Evolutionary conservation across 2,329 filamentous ascomycete genomes (phyloP), one percentile per base, ranked within the genome.

Genomic region (Botrytis elliptica): DNA sequence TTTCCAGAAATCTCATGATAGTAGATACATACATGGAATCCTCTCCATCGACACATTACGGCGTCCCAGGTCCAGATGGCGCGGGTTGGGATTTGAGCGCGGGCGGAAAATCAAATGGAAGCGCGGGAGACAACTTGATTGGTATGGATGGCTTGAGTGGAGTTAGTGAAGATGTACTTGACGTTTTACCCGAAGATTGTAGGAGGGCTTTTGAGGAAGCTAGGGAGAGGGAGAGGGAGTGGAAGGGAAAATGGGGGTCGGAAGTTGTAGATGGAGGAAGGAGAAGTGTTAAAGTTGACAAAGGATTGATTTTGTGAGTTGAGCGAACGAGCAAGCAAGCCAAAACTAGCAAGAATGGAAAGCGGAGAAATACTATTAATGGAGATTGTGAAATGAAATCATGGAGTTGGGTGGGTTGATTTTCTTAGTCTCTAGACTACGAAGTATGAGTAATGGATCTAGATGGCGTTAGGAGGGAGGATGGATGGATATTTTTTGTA

Each of bases 221-320:
- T 4, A 84, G 90, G 70, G 83, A 84, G 18, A 85, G 87, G 72
- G 93, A 97, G 82, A 82, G 83, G 75, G 83, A 87, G 71, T 98
- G 94, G 93, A 93, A 93, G 81, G 85, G 83, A 46, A 87, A 86
- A 76, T 97, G 94, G 93, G 88, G 88, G 25, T 86, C 88, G 8
- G 95, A 98, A 83, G 85, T 82, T 52, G 83, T 86, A 16, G 88
- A 89, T 74, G 85, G 83, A 74, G 84, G 85, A 57, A 84, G 89
- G 71, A 83, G 85, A 66, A 81, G 84, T 67, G 89, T 88, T 1
- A 81, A 86, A 59, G 90, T 91, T 75, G 89, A 91, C 82, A 91
- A 91, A 82, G 88, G 88, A 20, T 71, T 75, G 25, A 71, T 77
- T 46, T 72, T 74, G 67, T 69, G 52, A 57, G n/a, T 57, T 16